Evolutionary conservation across 179 eudicot species (phyloP).

Genomic region (Silene coronaria): DNA sequence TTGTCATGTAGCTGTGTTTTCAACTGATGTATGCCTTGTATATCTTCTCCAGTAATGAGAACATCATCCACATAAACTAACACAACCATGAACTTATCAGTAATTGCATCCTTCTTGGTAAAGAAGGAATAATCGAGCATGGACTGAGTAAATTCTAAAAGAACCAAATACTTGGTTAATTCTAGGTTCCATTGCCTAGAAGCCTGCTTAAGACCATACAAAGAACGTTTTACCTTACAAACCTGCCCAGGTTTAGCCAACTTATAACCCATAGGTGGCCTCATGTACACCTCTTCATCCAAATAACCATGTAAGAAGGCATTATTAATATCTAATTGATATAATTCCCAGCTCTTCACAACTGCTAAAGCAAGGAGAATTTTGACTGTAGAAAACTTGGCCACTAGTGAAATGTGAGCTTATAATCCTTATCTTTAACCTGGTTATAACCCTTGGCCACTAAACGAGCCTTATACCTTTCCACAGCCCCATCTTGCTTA

Average conservation of each 20-base stretch:
- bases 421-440: background rate
- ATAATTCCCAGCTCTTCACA: background rate
- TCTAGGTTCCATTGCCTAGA: too few relatives aligned
- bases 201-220: too few relatives aligned
- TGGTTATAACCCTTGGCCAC: background rate
- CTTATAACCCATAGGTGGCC: background rate
- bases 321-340: background rate
- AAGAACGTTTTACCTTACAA: too few relatives aligned
- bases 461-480: too few relatives aligned
- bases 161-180: too few relatives aligned
- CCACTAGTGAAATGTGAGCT: background rate
- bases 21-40: too few relatives aligned
- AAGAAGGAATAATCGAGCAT: background rate
- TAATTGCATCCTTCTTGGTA: background rate
- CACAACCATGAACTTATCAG: background rate
- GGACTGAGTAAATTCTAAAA: background rate
- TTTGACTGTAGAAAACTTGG: background rate
- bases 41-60: background rate
- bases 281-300: background rate
- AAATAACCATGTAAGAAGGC: background rate
- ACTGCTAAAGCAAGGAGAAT: background rate
- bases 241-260: too few relatives aligned
- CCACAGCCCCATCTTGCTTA: background rate
- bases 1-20: too few relatives aligned
- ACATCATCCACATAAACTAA: constrained; percentile 1